Evolutionary conservation across 805 yeast species (phyloP), one percentile per base, ranked within the genome.

Genomic region (Teunomyces tritomae): DNA sequence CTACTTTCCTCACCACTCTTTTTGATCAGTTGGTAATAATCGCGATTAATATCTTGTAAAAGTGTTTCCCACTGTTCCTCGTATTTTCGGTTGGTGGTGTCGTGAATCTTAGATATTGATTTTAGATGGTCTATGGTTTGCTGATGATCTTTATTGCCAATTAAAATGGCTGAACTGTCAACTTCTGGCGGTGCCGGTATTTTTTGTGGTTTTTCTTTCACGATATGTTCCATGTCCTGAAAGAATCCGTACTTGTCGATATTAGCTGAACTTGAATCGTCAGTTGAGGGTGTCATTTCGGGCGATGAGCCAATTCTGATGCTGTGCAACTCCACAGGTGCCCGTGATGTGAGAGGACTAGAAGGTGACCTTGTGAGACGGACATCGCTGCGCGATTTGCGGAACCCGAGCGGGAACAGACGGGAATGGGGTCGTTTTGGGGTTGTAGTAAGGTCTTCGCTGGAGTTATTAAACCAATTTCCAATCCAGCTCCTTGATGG

Each of bases 171-270:
- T 39, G 26, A 44, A 11, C 50, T 45, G 13, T 36, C 47, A 5
- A 46, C 49, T 26, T 37, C 40, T 6, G 27, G 27, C 16, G 29
- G 29, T 11, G 17, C 16, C 8, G 39, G 37, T 30, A 26, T 20
- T 8, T 20, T 34, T n/a, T 45, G 41, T 26, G 46, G 35, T 40
- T 49, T 35, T 11, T 44, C 43, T 14, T 40, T 40, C 11, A 16
- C 27, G 3, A 24, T 32, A 8, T 26, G 30, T n/a, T 50, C 47
- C 29, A 48, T 45, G 45, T 59, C 70, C 43, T 56, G 69, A 28
- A 78, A 63, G 53, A 79, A 79, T 1, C 84, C 84, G 58, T 71
- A 78, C 51, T 73, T 64, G 57, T 79, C 83, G 9, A 79, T 67
- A 30, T 69, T 58, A 9, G 33, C 36, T 5, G 28, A 30, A n/a